phyloP scores from a whole-genome alignment of 306 rosid genomes.

The Prosopis cineraria region DNA sequence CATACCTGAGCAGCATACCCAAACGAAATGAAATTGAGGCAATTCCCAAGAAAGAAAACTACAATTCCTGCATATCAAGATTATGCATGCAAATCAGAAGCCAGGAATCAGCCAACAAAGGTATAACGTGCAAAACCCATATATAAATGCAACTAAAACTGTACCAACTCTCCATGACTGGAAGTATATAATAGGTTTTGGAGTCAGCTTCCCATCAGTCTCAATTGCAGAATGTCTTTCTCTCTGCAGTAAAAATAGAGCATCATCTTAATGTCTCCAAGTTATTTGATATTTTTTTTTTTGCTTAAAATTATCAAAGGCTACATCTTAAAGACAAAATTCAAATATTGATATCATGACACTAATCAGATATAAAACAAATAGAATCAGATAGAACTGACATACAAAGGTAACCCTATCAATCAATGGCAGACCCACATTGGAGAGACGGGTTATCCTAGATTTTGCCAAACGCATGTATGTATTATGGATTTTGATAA shows the following conservation, averaged over 20 bases:
- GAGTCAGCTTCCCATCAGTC: conserved; percentile 69
- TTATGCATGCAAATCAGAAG: conserved; percentile 15
- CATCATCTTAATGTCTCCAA: conserved; percentile 31
- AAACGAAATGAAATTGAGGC: conserved; percentile 92
- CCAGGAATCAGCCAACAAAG: conserved; percentile 26
- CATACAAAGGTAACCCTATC: conserved; percentile 12
- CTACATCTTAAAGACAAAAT: neutral
- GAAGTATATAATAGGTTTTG: conserved; percentile 78
- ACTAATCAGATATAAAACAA: conserved; percentile 2
- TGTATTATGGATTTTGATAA: neutral
- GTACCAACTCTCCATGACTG: conserved; percentile 97
- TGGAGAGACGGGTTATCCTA: neutral
- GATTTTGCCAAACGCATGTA: neutral
- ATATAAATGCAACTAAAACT: conserved; percentile 29
- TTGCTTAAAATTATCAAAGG: conserved; percentile 16
- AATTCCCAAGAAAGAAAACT: conserved; percentile 88
- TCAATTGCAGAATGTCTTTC: conserved; percentile 73
- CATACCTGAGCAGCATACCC: conserved; percentile 99
- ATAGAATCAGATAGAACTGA: conserved; percentile 1
- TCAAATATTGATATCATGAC: conserved; percentile 14
- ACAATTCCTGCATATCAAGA: conserved; percentile 66
- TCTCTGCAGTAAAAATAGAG: conserved; percentile 57
- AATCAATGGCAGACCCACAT: neutral
- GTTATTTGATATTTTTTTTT: conserved; percentile 15
- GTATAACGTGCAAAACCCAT: conserved; percentile 29